Evolutionary conservation across 2,329 filamentous ascomycete genomes (phyloP).

Genomic region (Chaetomium globosum): DNA sequence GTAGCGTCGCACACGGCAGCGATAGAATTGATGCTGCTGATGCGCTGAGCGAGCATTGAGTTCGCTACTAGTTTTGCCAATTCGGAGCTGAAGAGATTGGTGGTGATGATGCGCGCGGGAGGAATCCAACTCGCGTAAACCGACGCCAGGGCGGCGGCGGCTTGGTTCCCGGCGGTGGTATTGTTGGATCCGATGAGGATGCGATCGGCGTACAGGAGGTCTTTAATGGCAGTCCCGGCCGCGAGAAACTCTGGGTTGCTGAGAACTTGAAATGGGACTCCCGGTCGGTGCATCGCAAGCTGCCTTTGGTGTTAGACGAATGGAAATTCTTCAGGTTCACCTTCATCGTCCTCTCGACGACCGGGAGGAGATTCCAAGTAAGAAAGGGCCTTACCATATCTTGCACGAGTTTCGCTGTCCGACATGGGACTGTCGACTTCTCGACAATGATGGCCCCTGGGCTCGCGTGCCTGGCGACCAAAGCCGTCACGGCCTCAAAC

Average conservation of each 20-base stretch:
- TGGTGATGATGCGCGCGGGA: constrained; percentile 12
- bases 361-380: background rate
- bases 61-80: constrained; percentile 19
- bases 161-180: constrained; percentile 8
- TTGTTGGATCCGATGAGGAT: constrained; percentile 18
- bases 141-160: constrained; percentile 15
- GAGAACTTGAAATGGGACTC: constrained; percentile 11
- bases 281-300: constrained; percentile 16
- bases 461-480: constrained; percentile 5
- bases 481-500: constrained; percentile 12
- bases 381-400: constrained; percentile 1
- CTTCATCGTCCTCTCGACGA: background rate
- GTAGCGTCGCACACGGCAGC: constrained; percentile 18
- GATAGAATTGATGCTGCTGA: constrained; percentile 20
- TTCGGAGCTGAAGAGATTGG: constrained; percentile 19
- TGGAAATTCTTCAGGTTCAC: background rate
- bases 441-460: constrained; percentile 19
- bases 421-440: constrained; percentile 18
- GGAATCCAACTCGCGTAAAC: constrained; percentile 21
- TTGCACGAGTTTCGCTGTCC: constrained; percentile 19
- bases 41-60: constrained; percentile 21
- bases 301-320: background rate
- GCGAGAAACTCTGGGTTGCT: constrained; percentile 22
- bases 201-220: constrained; percentile 18
- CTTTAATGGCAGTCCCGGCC: constrained; percentile 14